A percentile compares a stretch with the other conserved stretches of the same genome.
phyloP scores from a whole-genome alignment of 768 basidiomycete genomes.

The Amanita fuliginea region DNA sequence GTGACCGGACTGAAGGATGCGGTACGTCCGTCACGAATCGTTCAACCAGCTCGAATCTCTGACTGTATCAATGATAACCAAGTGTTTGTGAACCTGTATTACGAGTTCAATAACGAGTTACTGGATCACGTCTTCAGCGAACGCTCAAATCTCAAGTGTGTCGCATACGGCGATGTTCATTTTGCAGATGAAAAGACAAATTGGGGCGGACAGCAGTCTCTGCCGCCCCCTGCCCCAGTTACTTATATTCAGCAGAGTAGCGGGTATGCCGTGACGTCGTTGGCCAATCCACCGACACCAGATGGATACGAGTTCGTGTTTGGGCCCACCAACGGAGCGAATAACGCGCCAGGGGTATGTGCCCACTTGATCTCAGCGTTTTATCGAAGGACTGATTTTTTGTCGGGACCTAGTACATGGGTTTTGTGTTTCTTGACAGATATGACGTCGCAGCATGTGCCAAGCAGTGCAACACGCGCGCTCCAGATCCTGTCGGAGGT shows the following conservation, averaged over 20 bases:
- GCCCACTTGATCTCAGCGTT: neutral
- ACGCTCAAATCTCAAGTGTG: constrained; percentile 37
- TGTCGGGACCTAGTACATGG: constrained; percentile 30
- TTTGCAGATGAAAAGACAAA: constrained; percentile 33
- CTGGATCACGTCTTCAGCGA: constrained; percentile 11
- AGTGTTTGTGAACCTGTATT: constrained; percentile 40
- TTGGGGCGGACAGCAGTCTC: constrained; percentile 30
- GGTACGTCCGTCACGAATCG: constrained; percentile 17
- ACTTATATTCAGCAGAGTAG: constrained; percentile 34
- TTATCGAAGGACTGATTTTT: neutral
- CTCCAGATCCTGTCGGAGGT: constrained; percentile 29
- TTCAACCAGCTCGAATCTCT: neutral
- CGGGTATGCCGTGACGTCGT: constrained; percentile 25
- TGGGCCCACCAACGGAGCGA: constrained; percentile 34
- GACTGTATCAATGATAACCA: neutral
- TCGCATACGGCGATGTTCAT: constrained; percentile 33
- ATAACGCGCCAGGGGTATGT: constrained; percentile 33
- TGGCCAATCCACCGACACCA: constrained; percentile 26
- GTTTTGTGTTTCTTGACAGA: constrained; percentile 36
- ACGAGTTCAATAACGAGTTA: constrained; percentile 34
- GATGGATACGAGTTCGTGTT: constrained; percentile 27
- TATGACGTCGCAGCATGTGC: constrained; percentile 40
- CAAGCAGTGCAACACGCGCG: constrained; percentile 30
- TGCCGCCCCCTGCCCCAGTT: constrained; percentile 21
- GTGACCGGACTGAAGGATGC: constrained; percentile 24